These are phyloP conservation scores for Cucumis melo DNA, from an alignment of 306 rosid genomes.

Conservation along the genomic window DNA sequence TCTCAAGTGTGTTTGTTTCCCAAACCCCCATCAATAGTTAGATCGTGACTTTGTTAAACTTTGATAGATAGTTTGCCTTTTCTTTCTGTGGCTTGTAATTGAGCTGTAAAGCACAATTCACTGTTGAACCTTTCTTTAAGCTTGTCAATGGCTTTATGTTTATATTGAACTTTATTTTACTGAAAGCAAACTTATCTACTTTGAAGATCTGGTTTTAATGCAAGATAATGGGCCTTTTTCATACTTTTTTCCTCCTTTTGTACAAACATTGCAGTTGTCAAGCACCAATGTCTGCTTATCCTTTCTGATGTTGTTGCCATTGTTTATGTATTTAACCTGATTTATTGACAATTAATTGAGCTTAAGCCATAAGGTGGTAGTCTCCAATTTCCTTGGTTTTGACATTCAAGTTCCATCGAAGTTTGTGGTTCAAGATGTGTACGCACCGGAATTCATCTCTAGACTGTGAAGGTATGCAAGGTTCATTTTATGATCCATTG, in stretches of 20 bases:
- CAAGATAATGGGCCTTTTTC: background rate
- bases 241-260: background rate
- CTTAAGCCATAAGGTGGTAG: background rate
- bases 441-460: background rate
- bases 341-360: background rate
- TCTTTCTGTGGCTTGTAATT: background rate
- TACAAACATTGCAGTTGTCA: background rate
- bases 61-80: background rate
- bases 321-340: background rate
- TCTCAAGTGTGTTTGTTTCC: background rate
- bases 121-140: background rate
- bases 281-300: background rate
- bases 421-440: background rate
- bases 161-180: background rate
- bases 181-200: background rate
- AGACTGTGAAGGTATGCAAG: background rate
- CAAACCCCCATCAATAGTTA: background rate
- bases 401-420: background rate
- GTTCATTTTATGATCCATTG: background rate
- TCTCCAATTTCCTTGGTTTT: background rate
- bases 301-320: background rate
- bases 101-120: slow-evolving; percentile 5
- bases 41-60: background rate
- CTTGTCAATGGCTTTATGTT: background rate
- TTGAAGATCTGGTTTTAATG: background rate